These are phyloP conservation scores for Lenzites betulinus DNA, from an alignment of 768 basidiomycete species.

Conservation along the genomic window DNA sequence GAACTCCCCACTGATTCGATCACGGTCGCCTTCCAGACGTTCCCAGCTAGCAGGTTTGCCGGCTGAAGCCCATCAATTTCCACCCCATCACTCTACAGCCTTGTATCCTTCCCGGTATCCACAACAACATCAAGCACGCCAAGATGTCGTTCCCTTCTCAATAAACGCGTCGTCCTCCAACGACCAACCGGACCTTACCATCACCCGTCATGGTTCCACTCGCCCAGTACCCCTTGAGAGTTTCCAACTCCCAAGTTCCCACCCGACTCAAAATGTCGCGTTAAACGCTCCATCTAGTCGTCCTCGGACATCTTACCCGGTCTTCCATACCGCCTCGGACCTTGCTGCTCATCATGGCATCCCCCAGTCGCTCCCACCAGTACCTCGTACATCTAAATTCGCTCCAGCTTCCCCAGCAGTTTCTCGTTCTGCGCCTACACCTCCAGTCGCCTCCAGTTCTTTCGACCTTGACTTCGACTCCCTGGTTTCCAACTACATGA, in stretches of 20 bases:
- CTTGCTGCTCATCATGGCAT: constrained; percentile 80
- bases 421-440: constrained; percentile 27
- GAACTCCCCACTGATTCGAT: constrained; percentile 29
- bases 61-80: constrained; percentile 17
- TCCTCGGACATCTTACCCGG: constrained; percentile 66
- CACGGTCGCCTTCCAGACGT: constrained; percentile 32
- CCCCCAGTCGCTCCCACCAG: constrained; percentile 68
- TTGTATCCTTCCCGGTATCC: constrained; percentile 29
- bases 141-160: constrained; percentile 28
- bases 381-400: constrained; percentile 60
- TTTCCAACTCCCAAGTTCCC: constrained; percentile 52
- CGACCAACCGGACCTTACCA: constrained; percentile 27
- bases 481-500: constrained; percentile 64
- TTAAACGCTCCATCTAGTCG: constrained; percentile 55
- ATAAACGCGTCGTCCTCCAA: constrained; percentile 29
- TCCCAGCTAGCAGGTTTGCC: constrained; percentile 21
- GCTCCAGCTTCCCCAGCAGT: constrained; percentile 38
- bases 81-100: constrained; percentile 24
- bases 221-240: constrained; percentile 47
- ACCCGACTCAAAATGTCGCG: constrained; percentile 54
- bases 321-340: constrained; percentile 68
- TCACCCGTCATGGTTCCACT: constrained; percentile 30
- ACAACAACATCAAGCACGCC: constrained; percentile 23
- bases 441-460: constrained; percentile 26
- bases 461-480: constrained; percentile 47